A percentile compares a stretch with the other conserved stretches of the same genome.
Evolutionary conservation across 2,329 filamentous ascomycete genomes (phyloP).

Genomic region (Botrytis medusae): DNA sequence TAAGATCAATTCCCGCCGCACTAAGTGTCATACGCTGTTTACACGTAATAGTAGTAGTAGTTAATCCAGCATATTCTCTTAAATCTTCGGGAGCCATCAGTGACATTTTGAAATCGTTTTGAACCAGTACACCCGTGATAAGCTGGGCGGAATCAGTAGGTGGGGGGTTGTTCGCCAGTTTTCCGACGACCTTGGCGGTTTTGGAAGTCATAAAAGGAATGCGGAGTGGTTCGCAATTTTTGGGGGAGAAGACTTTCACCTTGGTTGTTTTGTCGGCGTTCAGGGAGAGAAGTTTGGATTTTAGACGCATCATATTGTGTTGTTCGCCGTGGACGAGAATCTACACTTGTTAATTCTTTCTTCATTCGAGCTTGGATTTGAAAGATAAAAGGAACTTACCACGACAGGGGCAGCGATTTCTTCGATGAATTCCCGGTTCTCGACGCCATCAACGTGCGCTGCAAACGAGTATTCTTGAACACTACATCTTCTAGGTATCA

Average conservation of each 20-base stretch:
- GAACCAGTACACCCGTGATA: conserved; percentile 87
- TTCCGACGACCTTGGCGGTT: conserved; percentile 91
- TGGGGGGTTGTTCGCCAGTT: conserved; percentile 78
- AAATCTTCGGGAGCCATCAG: conserved; percentile 97
- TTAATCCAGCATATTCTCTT: conserved; percentile 93
- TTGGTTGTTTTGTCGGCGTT: conserved; percentile 76
- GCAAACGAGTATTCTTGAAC: conserved; percentile 95
- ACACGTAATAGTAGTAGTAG: conserved; percentile 90
- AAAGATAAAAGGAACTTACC: conserved; percentile 55
- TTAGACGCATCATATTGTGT: conserved; percentile 96
- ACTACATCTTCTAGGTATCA: conserved; percentile 89
- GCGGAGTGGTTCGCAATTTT: conserved; percentile 90
- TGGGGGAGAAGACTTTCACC: conserved; percentile 88
- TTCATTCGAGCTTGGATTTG: not conserved
- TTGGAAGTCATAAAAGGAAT: conserved; percentile 97
- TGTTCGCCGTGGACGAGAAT: conserved; percentile 97
- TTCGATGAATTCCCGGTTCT: conserved; percentile 96
- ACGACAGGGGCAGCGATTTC: conserved; percentile 90
- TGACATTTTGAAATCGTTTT: conserved; percentile 96
- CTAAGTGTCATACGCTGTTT: conserved; percentile 86
- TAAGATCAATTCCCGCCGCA: conserved; percentile 85
- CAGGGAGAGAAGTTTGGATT: conserved; percentile 90
- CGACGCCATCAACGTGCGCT: conserved; percentile 91
- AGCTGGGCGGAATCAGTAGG: conserved; percentile 53
- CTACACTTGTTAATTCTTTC: conserved; percentile 46